Evolutionary conservation across 495 filamentous ascomycete genomes (phyloP).

Genomic region (Tuber calosporum): DNA sequence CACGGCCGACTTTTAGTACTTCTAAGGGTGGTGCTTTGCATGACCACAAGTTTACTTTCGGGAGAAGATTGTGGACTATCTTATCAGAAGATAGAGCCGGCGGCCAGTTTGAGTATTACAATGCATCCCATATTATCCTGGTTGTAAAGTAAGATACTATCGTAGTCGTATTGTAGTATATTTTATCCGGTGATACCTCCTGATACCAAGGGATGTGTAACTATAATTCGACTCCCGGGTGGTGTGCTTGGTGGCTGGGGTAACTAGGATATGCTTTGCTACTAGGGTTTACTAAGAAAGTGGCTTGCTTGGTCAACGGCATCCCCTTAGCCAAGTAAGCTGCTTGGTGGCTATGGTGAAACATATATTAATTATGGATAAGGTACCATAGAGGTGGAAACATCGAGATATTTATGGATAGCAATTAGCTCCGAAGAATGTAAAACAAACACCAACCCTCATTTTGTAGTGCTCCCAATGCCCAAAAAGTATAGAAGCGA

Average conservation of each 20-base stretch:
- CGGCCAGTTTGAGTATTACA: neutral
- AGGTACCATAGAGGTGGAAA: neutral
- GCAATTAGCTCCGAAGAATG: neutral
- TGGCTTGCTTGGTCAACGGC: neutral
- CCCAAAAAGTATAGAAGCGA: neutral
- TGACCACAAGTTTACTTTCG: neutral
- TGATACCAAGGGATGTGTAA: neutral
- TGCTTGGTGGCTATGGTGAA: neutral
- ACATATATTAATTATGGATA: neutral
- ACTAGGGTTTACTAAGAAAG: neutral
- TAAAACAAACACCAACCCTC: neutral
- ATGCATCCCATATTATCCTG: neutral
- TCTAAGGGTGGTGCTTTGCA: neutral
- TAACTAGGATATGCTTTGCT: neutral
- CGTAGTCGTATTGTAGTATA: neutral
- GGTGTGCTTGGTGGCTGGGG: neutral
- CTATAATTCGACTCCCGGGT: neutral
- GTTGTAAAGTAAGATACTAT: neutral
- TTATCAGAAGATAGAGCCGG: neutral
- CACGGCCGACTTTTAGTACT: neutral
- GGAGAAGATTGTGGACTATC: neutral
- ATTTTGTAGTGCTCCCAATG: neutral
- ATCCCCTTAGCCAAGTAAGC: neutral
- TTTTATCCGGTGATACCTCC: neutral
- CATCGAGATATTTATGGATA: neutral